phyloP scores from a whole-genome alignment of 2,329 filamentous ascomycete genomes.

The Hymenoscyphus repandus region DNA sequence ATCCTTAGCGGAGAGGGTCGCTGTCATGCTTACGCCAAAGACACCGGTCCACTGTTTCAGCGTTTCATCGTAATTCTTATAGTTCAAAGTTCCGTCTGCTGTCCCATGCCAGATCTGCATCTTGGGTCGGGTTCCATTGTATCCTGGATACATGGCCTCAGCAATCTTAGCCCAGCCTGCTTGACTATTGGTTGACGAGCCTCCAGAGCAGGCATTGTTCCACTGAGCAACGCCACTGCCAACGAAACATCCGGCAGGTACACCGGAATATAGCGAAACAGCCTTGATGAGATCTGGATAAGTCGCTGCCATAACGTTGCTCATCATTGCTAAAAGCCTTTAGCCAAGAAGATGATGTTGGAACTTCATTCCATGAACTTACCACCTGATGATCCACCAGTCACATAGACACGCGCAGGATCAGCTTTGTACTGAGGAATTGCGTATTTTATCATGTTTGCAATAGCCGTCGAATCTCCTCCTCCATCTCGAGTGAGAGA shows the following conservation, averaged over 20 bases:
- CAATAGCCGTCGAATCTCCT: slow-evolving; percentile 50
- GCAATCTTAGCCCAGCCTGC: slow-evolving; percentile 45
- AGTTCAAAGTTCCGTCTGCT: slow-evolving; percentile 35
- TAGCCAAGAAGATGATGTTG: background rate
- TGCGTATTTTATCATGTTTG: slow-evolving; percentile 53
- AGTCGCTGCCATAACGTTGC: slow-evolving; percentile 41
- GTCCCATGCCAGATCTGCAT: slow-evolving; percentile 32
- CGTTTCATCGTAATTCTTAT: slow-evolving; percentile 38
- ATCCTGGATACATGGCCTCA: slow-evolving; percentile 34
- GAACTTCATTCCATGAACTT: slow-evolving; percentile 12
- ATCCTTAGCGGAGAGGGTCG: slow-evolving; percentile 12
- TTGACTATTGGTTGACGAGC: slow-evolving; percentile 27
- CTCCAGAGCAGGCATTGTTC: slow-evolving; percentile 46
- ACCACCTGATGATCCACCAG: slow-evolving; percentile 43
- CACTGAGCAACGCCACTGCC: slow-evolving; percentile 41
- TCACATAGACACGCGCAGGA: slow-evolving; percentile 46
- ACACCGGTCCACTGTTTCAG: slow-evolving; percentile 45
- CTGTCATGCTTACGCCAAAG: slow-evolving; percentile 27
- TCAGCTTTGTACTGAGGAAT: slow-evolving; percentile 46
- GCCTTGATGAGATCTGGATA: slow-evolving; percentile 41
- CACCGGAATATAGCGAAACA: slow-evolving; percentile 39
- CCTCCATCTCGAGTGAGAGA: slow-evolving; percentile 49
- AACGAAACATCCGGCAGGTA: slow-evolving; percentile 39
- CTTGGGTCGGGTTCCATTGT: slow-evolving; percentile 29
- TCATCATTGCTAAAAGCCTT: slow-evolving; percentile 39